Percentiles rank a stretch among this genome's conserved stretches.
These are phyloP conservation scores for Venturia pyrina DNA, from an alignment of 2,329 filamentous ascomycete species.

Conservation along the genomic window DNA sequence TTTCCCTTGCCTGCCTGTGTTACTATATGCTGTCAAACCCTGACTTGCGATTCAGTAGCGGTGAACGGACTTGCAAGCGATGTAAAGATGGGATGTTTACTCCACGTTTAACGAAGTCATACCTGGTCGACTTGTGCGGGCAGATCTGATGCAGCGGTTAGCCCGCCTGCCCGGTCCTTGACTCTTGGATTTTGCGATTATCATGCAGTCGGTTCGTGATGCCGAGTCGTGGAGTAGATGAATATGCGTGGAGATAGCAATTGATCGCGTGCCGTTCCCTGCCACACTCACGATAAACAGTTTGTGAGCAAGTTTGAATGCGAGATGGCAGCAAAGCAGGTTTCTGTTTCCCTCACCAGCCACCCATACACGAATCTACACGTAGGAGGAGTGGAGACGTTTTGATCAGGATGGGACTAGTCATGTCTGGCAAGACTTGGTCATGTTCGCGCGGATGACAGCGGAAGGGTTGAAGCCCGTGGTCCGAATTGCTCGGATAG, in stretches of 20 bases:
- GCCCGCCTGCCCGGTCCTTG: too few species aligned
- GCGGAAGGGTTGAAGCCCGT: background rate
- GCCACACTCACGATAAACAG: background rate
- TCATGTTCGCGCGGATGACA: background rate
- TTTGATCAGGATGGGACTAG: background rate
- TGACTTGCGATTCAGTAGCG: background rate
- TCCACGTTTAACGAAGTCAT: background rate
- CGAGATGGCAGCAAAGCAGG: background rate
- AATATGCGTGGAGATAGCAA: background rate
- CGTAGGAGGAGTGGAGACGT: constrained; percentile 1
- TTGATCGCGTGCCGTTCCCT: background rate
- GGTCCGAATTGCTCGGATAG: background rate
- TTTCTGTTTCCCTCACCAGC: background rate
- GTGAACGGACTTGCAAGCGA: background rate
- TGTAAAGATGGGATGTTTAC: background rate
- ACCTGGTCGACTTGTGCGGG: background rate
- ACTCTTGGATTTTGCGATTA: too few species aligned
- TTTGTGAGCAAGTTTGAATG: background rate
- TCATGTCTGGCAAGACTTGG: background rate
- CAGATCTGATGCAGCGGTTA: too few species aligned
- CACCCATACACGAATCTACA: constrained; percentile 3
- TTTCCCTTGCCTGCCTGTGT: too few species aligned
- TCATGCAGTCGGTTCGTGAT: background rate
- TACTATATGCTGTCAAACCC: too few species aligned
- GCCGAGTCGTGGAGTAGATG: background rate